Evolutionary conservation across 352 stramenopile genomes (phyloP), one percentile per base, ranked within the genome.

Genomic region (Pythium insidiosum): DNA sequence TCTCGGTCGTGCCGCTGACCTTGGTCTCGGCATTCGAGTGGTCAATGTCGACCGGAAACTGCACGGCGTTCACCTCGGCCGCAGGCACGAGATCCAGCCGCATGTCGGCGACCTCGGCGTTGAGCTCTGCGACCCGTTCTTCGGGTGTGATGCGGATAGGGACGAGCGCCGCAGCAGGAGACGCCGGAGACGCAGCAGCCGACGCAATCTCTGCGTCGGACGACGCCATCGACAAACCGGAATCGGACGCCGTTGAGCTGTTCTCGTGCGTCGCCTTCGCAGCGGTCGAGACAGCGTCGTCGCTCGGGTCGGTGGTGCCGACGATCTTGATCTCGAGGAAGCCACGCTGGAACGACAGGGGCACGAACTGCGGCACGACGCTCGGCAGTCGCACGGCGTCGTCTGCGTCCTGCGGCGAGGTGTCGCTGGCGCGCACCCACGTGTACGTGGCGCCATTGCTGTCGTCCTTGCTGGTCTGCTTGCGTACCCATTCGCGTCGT

Each of bases 21-120:
- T 78, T 78, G 21, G 61, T 60, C 23, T 68, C 48, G 10, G 36
- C n/a, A 2, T 66, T 63, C 11, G 77, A 53, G 54, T n/a, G n/a
- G n/a, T n/a, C n/a, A n/a, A n/a, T n/a, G n/a, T n/a, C n/a, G n/a
- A n/a, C n/a, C n/a, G n/a, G n/a, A n/a, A n/a, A n/a, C n/a, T n/a
- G n/a, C n/a, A n/a, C n/a, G n/a, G n/a, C n/a, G n/a, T n/a, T n/a
- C n/a, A n/a, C 16, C 21, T 50, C 22, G 37, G 49, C 30, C 6
- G 21, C 23, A 1, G 30, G 12, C 11, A 53, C 41, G 24, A 61
- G 56, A 38, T 67, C 56, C 20, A 50, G 41, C 24, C 20, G 26
- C 25, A 33, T 43, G 37, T 13, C 25, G 30, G 54, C 47, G 15
- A 12, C 37, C 11, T 37, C 30, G 4, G 53, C 30, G 3, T 6